These are phyloP conservation scores for Colletotrichum sp. DNA, from an alignment of 2,329 filamentous ascomycete genomes.

Conservation along the genomic window DNA sequence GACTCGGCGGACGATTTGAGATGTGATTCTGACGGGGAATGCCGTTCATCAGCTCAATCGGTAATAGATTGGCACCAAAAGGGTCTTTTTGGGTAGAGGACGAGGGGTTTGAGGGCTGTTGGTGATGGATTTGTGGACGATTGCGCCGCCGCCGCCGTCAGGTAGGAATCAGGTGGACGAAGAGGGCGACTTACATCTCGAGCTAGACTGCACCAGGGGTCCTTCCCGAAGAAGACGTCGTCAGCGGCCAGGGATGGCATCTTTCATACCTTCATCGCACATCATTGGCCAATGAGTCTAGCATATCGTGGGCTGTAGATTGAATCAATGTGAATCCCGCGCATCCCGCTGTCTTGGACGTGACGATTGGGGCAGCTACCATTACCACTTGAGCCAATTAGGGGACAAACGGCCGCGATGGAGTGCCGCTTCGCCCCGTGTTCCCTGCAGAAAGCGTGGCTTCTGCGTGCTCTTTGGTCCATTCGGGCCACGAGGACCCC, in stretches of 20 bases:
- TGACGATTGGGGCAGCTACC: neutral
- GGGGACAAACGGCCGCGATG: neutral
- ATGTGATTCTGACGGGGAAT: neutral
- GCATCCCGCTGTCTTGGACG: neutral
- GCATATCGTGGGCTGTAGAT: neutral
- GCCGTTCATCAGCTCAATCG: neutral
- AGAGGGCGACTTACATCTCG: neutral
- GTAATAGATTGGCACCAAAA: neutral
- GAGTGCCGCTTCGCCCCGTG: neutral
- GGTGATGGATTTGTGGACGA: neutral
- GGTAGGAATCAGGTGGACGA: slow-evolving; percentile 6
- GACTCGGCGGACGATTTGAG: neutral
- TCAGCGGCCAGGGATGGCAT: neutral
- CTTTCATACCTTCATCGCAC: neutral
- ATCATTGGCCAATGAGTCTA: neutral
- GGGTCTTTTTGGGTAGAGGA: neutral
- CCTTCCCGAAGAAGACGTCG: neutral
- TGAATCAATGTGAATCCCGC: neutral
- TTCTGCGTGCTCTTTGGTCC: neutral
- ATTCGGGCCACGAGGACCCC: neutral
- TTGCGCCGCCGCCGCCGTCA: slow-evolving; percentile 15
- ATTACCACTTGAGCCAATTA: neutral
- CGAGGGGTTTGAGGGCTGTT: neutral
- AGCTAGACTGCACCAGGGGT: neutral
- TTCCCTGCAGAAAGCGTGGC: neutral